Evolutionary conservation across 1,284 basidiomycete species (phyloP).

Genomic region (Malassezia caprae): DNA sequence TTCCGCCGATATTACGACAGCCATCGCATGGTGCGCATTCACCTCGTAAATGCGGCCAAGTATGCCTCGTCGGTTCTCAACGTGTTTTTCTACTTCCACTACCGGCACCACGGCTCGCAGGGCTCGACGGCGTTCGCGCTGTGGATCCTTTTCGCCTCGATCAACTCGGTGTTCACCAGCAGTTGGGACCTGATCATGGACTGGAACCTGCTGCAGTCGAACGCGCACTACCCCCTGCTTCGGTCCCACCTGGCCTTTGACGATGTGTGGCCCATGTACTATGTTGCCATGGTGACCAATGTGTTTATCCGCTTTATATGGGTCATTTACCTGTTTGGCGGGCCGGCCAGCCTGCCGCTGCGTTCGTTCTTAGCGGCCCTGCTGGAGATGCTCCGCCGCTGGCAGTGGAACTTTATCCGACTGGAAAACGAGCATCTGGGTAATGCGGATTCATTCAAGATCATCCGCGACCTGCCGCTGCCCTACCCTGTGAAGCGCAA

Average conservation of each 20-base stretch:
- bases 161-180: slow-evolving; percentile 63
- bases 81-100: slow-evolving; percentile 44
- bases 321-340: slow-evolving; percentile 63
- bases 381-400: slow-evolving; percentile 68
- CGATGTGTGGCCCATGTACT: slow-evolving; percentile 48
- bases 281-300: slow-evolving; percentile 56
- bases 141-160: slow-evolving; percentile 55
- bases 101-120: slow-evolving; percentile 31
- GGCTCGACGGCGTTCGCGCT: slow-evolving; percentile 15
- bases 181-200: slow-evolving; percentile 62
- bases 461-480: slow-evolving; percentile 31
- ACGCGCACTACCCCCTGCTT: slow-evolving; percentile 58
- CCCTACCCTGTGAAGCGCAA: slow-evolving; percentile 24
- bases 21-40: slow-evolving; percentile 55
- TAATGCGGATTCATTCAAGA: slow-evolving; percentile 37
- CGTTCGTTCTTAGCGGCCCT: slow-evolving; percentile 62
- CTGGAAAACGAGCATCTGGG: slow-evolving; percentile 72
- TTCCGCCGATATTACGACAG: slow-evolving; percentile 75
- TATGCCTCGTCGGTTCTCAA: slow-evolving; percentile 37
- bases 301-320: slow-evolving; percentile 68
- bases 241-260: slow-evolving; percentile 57
- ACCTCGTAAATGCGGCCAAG: slow-evolving; percentile 68
- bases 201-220: slow-evolving; percentile 58
- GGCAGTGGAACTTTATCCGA: slow-evolving; percentile 79
- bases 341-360: slow-evolving; percentile 54